A percentile compares a stretch with the other conserved stretches of the same genome.
phyloP scores from a whole-genome alignment of 2,329 filamentous ascomycete genomes.

The Penicillium frequentans region DNA sequence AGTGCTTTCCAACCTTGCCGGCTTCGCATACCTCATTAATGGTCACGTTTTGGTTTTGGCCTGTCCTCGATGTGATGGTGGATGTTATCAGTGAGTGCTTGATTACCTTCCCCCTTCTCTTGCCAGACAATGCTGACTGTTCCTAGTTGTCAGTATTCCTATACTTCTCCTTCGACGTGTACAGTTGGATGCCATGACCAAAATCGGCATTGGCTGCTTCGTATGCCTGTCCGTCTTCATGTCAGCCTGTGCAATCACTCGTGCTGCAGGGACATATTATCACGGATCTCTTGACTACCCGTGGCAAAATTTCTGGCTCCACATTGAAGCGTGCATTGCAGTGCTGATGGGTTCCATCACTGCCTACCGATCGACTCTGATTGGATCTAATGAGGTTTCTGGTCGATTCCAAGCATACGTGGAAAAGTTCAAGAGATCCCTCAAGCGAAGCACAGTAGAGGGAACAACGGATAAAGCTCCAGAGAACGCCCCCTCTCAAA shows the following conservation, averaged over 20 bases:
- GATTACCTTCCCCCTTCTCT: too few relatives aligned
- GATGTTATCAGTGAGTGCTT: too few relatives aligned
- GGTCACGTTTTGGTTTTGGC: too few relatives aligned
- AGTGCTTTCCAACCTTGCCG: too few relatives aligned
- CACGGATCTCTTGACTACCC: not conserved
- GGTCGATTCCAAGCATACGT: not conserved
- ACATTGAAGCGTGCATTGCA: not conserved
- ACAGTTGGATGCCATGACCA: too few relatives aligned
- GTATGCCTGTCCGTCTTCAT: not conserved
- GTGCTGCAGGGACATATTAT: not conserved
- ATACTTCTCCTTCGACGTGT: too few relatives aligned
- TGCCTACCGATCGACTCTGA: not conserved
- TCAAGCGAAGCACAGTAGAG: not conserved
- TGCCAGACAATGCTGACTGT: too few relatives aligned
- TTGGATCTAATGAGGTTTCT: not conserved
- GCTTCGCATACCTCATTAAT: too few relatives aligned
- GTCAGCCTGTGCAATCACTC: not conserved
- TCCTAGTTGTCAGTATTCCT: too few relatives aligned
- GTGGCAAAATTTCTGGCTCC: not conserved
- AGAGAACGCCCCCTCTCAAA: too few relatives aligned
- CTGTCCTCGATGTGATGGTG: too few relatives aligned
- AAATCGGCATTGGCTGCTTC: not conserved
- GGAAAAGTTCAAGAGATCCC: not conserved
- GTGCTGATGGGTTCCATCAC: not conserved
- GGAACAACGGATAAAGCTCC: not conserved